Evolutionary conservation across 2,329 filamentous ascomycete species (phyloP), one percentile per base, ranked within the genome.

Genomic region (Verruconis gallopava): DNA sequence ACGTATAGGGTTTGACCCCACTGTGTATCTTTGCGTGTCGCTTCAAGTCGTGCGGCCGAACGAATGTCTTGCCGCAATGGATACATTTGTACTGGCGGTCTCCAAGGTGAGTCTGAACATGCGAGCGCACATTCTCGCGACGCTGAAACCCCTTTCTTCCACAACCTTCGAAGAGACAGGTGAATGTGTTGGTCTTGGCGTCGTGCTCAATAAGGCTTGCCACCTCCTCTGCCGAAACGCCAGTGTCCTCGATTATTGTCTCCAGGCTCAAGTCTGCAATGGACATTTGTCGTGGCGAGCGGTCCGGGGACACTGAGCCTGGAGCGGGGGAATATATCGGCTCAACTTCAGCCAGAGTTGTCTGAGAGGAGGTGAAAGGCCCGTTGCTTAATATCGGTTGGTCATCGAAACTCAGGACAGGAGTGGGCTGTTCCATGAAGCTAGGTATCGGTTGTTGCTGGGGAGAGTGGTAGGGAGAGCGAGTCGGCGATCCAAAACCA

Each of bases 51-150:
- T 98, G 91, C 53, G 94, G 88, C 28, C 91, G 81, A 33, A 96
- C 91, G 58, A 98, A 98, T 64, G 86, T 89, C 65, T 96, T 96
- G 40, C 81, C 73, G 66, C 91, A 98, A 43, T 83, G 80, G 36
- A 89, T 86, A 63, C 91, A 98, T 60, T 85, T 81, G 65, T 85
- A 98, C 58, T 95, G 91, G 37, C 91, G 76, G 60, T 98, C 91
- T 53, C 93, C 91, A 49, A 98, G 79, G 62, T 98, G 91, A 3
- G 91, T 98, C 63, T 98, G 91, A 12, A 98, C 85, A 59, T 98
- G 91, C 1, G 88, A 93, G 59, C 94, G 93, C 68, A 96, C 95
- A 64, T 98, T 96, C 61, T 98, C 91, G 60, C 95, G 93, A 51
- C 91, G 77, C n/a, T 88, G 89, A 57, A 98, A 96, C 18, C 30